Conservation (phyloP, 2,329 filamentous ascomycete genomes). For the Pseudocercospora cruenta region DNA sequence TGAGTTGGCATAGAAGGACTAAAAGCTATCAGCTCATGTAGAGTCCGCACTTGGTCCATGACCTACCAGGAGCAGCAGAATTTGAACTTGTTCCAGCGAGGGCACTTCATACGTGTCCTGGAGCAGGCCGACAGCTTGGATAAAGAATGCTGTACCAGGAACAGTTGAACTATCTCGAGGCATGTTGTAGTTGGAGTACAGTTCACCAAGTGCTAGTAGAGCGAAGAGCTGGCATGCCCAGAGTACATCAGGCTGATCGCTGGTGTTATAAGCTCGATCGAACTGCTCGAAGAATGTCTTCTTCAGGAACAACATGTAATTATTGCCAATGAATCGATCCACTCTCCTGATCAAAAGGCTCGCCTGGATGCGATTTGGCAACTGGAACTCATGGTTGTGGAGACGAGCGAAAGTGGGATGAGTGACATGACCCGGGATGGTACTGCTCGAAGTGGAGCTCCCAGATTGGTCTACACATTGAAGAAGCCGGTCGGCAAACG, state of each 20-base stretch:
- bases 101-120: slow-evolving; percentile 49
- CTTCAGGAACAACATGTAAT: slow-evolving; percentile 49
- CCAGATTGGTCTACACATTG: slow-evolving; percentile 27
- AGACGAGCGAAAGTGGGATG: slow-evolving; percentile 25
- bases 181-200: slow-evolving; percentile 48
- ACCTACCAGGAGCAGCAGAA: slow-evolving; percentile 50
- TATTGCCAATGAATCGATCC: slow-evolving; percentile 41
- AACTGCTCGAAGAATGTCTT: slow-evolving; percentile 45
- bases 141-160: slow-evolving; percentile 51
- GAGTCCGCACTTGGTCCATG: background rate
- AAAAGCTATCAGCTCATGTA: slow-evolving; percentile 3
- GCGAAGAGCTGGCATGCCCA: slow-evolving; percentile 50
- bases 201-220: slow-evolving; percentile 52
- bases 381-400: slow-evolving; percentile 22
- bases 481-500: slow-evolving; percentile 32
- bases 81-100: slow-evolving; percentile 51
- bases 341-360: slow-evolving; percentile 31
- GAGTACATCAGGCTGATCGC: slow-evolving; percentile 39
- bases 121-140: slow-evolving; percentile 45
- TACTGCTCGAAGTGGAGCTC: slow-evolving; percentile 19
- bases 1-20: slow-evolving; percentile 52
- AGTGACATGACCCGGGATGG: slow-evolving; percentile 28
- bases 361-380: slow-evolving; percentile 33
- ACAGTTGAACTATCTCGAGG: slow-evolving; percentile 39
- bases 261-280: slow-evolving; percentile 45